Evolutionary conservation across 2,329 filamentous ascomycete species (phyloP), one percentile per base, ranked within the genome.

Genomic region (Arthrobotrys sinensis): DNA sequence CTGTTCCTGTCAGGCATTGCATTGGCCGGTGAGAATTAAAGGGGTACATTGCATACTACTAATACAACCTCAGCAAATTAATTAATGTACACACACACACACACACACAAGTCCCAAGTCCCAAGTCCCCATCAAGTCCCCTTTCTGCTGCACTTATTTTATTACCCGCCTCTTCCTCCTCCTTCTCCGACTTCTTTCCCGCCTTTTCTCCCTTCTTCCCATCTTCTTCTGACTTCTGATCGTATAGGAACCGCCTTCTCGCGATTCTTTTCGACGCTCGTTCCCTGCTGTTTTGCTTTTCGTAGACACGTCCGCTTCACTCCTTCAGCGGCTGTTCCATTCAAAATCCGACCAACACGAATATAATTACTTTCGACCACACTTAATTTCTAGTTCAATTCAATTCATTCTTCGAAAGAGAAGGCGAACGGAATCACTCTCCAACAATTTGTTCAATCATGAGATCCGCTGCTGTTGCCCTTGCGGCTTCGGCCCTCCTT

Each of bases 281-380:
- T 78, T 78, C 60, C 63, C 75, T 78, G 75, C 75, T 78, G 57
- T 78, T 78, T 72, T 64, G 52, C 60, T 71, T 67, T 60, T 45
- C 67, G 67, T 70, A 77, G 72, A 77, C 67, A 72, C 52, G 63
- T 53, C 73, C 48, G 75, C 75, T 78, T 78, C 75, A 78, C 75
- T 78, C 75, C 45, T 78, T 78, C 67, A 78, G 75, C 75, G 75
- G 67, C 67, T 78, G 73, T 67, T 78, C 73, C 34, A 72, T 76
- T 76, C 72, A 40, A 48, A 66, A 32, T 65, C 72, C 72, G 72
- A 77, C 72, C 71, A 67, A 77, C 46, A 66, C 69, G 69, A 69
- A 68, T 46, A 40, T 34, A 64, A 34, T 62, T 76, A 19, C 53
- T 24, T 53, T 64, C 45, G 43, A 71, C 48, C 32, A 21, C 40